These are phyloP conservation scores for Bidens hawaiensis DNA, from an alignment of 140 eudicot species.

Conservation along the genomic window DNA sequence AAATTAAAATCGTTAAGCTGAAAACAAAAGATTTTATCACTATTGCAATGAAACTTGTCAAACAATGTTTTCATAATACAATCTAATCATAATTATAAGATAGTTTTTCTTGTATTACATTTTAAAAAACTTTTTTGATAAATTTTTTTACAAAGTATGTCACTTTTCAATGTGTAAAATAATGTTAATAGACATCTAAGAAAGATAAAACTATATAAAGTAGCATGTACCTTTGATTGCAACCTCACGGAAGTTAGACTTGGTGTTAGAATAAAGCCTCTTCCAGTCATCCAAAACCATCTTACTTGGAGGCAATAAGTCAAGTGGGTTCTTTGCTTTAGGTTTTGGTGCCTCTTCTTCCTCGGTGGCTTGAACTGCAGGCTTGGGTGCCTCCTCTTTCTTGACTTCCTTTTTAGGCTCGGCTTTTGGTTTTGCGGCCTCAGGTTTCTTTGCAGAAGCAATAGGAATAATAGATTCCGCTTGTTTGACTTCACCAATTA, in stretches of 20 bases:
- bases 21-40: no score
- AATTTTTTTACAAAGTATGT: no score
- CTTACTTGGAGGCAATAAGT: conserved; percentile 78
- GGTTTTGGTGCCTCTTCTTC: conserved; percentile 98
- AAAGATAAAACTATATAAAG: neutral
- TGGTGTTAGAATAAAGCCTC: conserved; percentile 94
- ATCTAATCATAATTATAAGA: no score
- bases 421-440: conserved; percentile 45
- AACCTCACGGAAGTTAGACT: conserved; percentile 89
- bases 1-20: no score
- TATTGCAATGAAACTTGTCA: no score
- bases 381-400: conserved; percentile 56
- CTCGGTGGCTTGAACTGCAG: conserved; percentile 17
- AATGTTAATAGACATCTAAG: no score
- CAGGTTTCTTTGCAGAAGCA: conserved; percentile 53
- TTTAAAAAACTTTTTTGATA: no score
- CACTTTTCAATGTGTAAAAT: no score
- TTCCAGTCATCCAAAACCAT: conserved; percentile 98
- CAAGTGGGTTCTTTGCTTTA: conserved; percentile 92
- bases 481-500: conserved; percentile 65
- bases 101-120: no score
- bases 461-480: conserved; percentile 48
- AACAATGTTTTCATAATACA: no score
- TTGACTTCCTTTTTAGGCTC: conserved; percentile 58
- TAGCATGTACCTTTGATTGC: conserved; percentile 72